Percentiles rank a stretch among this genome's conserved stretches.
phyloP scores from a whole-genome alignment of 129 eudicot species.

The Lonicera japonica region DNA sequence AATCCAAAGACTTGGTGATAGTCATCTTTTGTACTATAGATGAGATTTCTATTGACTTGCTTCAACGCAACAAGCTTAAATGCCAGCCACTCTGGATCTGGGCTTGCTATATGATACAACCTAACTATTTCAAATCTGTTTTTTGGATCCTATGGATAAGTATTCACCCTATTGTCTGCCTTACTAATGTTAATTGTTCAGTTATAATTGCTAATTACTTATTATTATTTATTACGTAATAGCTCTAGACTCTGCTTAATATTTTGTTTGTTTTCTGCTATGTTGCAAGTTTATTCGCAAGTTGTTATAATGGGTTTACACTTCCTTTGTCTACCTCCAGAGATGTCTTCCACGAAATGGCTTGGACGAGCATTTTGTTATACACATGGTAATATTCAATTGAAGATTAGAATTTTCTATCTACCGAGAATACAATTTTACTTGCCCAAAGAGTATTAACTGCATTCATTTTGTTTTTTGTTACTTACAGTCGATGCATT shows the following conservation, averaged over 20 bases:
- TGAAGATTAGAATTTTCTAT: neutral
- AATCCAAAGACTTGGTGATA: neutral
- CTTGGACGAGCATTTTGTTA: conserved; percentile 82
- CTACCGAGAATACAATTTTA: neutral
- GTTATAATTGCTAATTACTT: neutral
- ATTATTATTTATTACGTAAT: too few species aligned
- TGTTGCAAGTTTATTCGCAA: neutral
- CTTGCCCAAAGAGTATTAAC: neutral
- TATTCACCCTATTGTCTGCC: neutral
- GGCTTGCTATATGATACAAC: neutral
- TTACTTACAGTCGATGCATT: neutral
- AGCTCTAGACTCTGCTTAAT: neutral
- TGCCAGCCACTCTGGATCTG: neutral
- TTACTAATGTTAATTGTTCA: neutral
- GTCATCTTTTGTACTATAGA: neutral
- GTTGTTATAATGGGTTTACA: neutral
- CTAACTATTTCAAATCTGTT: neutral
- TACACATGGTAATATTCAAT: conserved; percentile 59
- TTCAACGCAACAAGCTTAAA: neutral
- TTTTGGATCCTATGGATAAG: neutral
- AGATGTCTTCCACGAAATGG: conserved; percentile 80
- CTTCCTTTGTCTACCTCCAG: conserved; percentile 35
- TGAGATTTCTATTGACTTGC: neutral
- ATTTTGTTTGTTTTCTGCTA: too few species aligned
- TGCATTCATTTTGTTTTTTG: neutral